phyloP scores from a whole-genome alignment of 345 rosid genomes.

The Punica granatum region DNA sequence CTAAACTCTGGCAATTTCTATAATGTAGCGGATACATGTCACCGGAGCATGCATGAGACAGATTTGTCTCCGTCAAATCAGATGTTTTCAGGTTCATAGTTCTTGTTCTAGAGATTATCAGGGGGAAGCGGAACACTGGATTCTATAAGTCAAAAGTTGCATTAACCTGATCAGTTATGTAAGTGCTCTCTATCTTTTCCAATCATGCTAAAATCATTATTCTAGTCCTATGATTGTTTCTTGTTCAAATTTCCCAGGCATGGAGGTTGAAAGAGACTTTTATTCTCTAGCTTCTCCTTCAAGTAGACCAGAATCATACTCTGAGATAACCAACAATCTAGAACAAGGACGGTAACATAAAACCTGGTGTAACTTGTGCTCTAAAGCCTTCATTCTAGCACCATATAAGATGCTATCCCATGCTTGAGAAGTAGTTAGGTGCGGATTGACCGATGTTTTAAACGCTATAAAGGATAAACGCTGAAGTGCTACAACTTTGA shows the following conservation, averaged over 20 bases:
- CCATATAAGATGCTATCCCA: too few species aligned
- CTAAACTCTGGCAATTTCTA: not conserved
- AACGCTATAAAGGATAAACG: too few species aligned
- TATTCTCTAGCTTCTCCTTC: conserved; percentile 38
- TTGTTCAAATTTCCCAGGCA: conserved; percentile 21
- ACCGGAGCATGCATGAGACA: conserved; percentile 55
- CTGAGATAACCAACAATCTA: not conserved
- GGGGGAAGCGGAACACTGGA: conserved; percentile 39
- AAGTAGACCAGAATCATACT: conserved; percentile 24
- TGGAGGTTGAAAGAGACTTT: conserved; percentile 35
- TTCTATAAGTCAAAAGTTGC: conserved; percentile 23
- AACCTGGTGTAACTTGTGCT: not conserved
- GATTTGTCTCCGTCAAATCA: conserved; percentile 50
- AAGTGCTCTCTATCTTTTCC: conserved; percentile 7
- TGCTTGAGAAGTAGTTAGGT: too few species aligned
- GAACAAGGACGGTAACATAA: not conserved
- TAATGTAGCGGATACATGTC: conserved; percentile 60
- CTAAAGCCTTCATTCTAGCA: not conserved
- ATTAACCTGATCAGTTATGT: conserved; percentile 46
- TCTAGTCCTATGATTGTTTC: not conserved
- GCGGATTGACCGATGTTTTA: too few species aligned
- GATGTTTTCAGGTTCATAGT: conserved; percentile 63
- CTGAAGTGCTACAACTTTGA: too few species aligned
- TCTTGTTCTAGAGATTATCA: conserved; percentile 40
- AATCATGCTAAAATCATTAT: not conserved